A percentile compares a stretch with the other conserved stretches of the same genome.
phyloP scores from a whole-genome alignment of 1,284 basidiomycete species.

The Limonomyces culmigenus region DNA sequence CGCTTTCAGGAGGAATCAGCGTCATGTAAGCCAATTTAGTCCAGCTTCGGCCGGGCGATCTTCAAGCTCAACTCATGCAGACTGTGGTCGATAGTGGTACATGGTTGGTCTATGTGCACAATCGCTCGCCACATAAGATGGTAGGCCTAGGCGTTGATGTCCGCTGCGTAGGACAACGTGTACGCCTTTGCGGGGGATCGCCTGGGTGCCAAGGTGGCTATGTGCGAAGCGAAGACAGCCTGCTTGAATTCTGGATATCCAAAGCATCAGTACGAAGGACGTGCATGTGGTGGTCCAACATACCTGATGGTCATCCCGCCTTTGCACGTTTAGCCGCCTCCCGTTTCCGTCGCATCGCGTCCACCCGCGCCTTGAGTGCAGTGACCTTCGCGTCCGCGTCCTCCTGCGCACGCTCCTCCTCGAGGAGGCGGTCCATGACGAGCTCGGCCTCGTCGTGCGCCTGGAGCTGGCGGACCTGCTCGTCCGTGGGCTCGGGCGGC shows the following conservation, averaged over 20 bases:
- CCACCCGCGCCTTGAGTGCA: conserved; percentile 44
- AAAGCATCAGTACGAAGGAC: background rate
- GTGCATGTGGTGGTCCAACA: too few species aligned
- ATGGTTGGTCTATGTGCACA: too few species aligned
- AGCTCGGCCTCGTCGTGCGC: conserved; percentile 61
- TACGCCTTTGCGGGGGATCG: too few species aligned
- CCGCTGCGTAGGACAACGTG: too few species aligned
- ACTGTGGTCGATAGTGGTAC: too few species aligned
- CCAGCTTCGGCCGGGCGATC: too few species aligned
- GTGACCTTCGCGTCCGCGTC: conserved; percentile 64
- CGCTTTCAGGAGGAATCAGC: too few species aligned
- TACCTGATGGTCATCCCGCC: conserved; percentile 4
- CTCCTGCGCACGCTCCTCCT: conserved; percentile 70
- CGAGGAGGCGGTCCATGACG: conserved; percentile 66
- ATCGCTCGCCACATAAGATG: too few species aligned
- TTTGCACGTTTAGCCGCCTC: conserved; percentile 20
- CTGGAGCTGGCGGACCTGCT: conserved; percentile 24
- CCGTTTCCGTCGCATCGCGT: conserved; percentile 39
- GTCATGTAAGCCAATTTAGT: too few species aligned
- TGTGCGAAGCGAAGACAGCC: background rate
- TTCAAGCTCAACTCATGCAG: too few species aligned
- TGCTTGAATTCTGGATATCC: background rate
- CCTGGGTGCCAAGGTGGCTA: background rate
- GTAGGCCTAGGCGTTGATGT: background rate
- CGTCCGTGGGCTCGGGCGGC: conserved; percentile 22